Base-by-base conservation (phyloP, 2,329 filamentous ascomycete genomes). In the Parafenestella ontariensis region DNA sequence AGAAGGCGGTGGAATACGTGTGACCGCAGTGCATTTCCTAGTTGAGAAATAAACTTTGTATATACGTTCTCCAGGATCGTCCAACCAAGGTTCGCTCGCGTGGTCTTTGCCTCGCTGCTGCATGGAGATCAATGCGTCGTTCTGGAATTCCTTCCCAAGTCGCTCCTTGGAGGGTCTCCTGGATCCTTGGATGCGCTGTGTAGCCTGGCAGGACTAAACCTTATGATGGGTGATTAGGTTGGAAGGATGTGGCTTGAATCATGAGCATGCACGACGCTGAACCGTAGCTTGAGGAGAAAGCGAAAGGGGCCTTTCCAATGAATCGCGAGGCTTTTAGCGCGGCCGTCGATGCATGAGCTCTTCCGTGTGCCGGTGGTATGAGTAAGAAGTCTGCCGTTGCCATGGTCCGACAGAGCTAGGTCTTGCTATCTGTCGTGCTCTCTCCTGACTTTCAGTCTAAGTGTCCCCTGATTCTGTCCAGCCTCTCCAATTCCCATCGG, bases 321-420 rank as follows among this genome's bases (percentile, higher is more conserved):
- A 52, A 34, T 51, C 42, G 49, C 46, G 61, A 59, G 56, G 49
- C 57, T 64, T 65, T 62, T 64, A 67, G 64, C 56, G 62, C 47
- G 24, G 54, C 60, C 34, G 37, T 56, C 31, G 47, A 47, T 46
- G 54, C 62, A 61, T 57, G 46, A 28, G 40, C 36, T 20, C 37
- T 33, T 31, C 24, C 46, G 41, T 40, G 10, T 54, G 40, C 46
- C 43, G 46, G 21, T 52, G 43, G 28, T 28, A n/a, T n/a, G n/a
- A n/a, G n/a, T 44, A 47, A 50, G 50, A 41, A 56, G 42, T 51
- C 41, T 50, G 40, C 52, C 56, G 43, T 40, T 21, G 41, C 33
- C n/a, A n/a, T n/a, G n/a, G n/a, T n/a, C 39, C 10, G 26, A 29
- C 26, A 26, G n/a, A 18, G 10, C 28, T 6, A 9, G n/a, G 28